Conservation (phyloP, 1,284 basidiomycete species). For the Trichosporon sp. region DNA sequence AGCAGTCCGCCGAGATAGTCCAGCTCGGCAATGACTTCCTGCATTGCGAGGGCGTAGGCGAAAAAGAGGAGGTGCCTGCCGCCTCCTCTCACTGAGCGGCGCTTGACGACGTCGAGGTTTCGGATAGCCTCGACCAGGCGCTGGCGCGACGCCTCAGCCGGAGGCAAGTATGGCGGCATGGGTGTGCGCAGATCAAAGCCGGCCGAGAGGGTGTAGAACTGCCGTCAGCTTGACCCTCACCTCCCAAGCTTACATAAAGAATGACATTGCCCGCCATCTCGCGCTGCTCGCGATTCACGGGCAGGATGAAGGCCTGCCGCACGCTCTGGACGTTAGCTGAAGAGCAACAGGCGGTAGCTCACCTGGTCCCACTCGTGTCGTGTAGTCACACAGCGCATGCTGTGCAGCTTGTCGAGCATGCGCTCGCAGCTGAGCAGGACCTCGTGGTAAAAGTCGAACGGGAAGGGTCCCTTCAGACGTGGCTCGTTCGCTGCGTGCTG, state of each 20-base stretch:
- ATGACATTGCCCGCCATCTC: slow-evolving; percentile 90
- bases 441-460: slow-evolving; percentile 69
- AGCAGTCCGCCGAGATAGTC: slow-evolving; percentile 68
- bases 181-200: slow-evolving; percentile 85
- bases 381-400: slow-evolving; percentile 90
- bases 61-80: slow-evolving; percentile 86
- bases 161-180: slow-evolving; percentile 88
- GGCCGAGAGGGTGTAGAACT: slow-evolving; percentile 76
- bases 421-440: slow-evolving; percentile 81
- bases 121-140: slow-evolving; percentile 75
- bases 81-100: slow-evolving; percentile 53
- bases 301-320: slow-evolving; percentile 76
- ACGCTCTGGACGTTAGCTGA: slow-evolving; percentile 45
- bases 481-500: slow-evolving; percentile 88
- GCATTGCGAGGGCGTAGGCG: slow-evolving; percentile 87
- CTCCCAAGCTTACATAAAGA: slow-evolving; percentile 55
- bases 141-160: slow-evolving; percentile 73
- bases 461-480: slow-evolving; percentile 88
- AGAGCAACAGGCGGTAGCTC: slow-evolving; percentile 29
- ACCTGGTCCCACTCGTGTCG: slow-evolving; percentile 73
- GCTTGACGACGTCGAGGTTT: slow-evolving; percentile 72
- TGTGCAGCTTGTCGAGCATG: slow-evolving; percentile 79
- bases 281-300: slow-evolving; percentile 75
- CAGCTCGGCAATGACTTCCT: slow-evolving; percentile 77
- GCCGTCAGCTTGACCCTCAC: not conserved